These are phyloP conservation scores for Trichosanthes cucumerina DNA, from an alignment of 306 rosid species.

Conservation along the genomic window DNA sequence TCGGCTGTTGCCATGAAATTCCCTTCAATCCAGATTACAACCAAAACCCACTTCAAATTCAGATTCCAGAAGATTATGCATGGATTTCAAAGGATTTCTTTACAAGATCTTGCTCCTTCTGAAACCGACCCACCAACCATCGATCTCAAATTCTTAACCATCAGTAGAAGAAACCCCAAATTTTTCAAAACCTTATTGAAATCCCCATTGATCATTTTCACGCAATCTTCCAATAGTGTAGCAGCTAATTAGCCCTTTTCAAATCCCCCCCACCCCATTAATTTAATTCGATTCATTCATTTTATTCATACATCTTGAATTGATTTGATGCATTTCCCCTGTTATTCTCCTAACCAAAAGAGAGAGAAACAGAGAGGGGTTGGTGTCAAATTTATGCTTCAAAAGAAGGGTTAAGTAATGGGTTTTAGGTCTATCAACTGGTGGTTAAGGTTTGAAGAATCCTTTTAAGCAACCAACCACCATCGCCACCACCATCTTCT, in stretches of 20 bases:
- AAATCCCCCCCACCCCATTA: background rate
- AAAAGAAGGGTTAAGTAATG: conserved; percentile 41
- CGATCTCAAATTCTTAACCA: background rate
- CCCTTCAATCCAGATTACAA: background rate
- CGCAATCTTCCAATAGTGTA: background rate
- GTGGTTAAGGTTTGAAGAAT: conserved; percentile 56
- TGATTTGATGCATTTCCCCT: background rate
- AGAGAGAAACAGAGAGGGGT: conserved; percentile 6
- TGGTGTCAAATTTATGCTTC: conserved; percentile 24
- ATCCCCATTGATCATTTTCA: background rate
- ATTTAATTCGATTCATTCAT: background rate
- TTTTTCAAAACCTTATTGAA: background rate
- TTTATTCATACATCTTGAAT: background rate
- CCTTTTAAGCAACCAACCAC: conserved; percentile 67
- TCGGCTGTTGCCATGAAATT: background rate
- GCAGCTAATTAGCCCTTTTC: background rate
- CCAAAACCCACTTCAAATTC: background rate
- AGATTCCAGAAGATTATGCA: background rate
- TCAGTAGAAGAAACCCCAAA: background rate
- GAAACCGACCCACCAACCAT: conserved; percentile 1
- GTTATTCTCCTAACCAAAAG: conserved; percentile 10
- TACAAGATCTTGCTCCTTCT: background rate
- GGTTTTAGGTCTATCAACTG: conserved; percentile 76
- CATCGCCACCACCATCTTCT: conserved; percentile 12
- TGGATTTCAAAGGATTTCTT: background rate